Conservation (phyloP, 2,329 filamentous ascomycete species). For the Pyricularia pennisetigena region DNA sequence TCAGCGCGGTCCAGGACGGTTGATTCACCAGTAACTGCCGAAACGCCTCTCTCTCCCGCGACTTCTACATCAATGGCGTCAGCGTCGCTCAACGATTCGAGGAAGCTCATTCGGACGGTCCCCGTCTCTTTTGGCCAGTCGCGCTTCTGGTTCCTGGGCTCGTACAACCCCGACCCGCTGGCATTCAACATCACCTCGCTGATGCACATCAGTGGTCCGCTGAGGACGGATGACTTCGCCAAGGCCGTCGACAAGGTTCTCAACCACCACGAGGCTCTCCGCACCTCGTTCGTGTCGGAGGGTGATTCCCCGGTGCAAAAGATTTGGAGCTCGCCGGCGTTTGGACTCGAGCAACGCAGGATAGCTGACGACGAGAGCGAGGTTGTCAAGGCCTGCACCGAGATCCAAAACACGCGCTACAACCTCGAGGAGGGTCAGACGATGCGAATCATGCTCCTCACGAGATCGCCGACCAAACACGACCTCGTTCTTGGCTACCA, state of each 20-base stretch:
- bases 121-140: conserved; percentile 29
- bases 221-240: conserved; percentile 17
- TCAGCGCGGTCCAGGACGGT: not conserved
- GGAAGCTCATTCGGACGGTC: not conserved
- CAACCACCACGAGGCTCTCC: conserved; percentile 21
- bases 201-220: conserved; percentile 17
- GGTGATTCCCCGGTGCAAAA: conserved; percentile 4
- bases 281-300: conserved; percentile 19
- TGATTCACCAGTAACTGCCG: not conserved
- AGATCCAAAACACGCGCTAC: not conserved
- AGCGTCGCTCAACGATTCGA: not conserved
- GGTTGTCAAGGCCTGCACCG: not conserved
- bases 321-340: not conserved
- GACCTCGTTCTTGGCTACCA: not conserved
- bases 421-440: not conserved
- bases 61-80: not conserved
- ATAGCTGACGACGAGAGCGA: not conserved
- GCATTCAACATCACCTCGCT: conserved; percentile 27
- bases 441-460: not conserved
- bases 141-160: conserved; percentile 28
- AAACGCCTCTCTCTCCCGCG: not conserved
- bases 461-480: not conserved
- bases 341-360: not conserved
- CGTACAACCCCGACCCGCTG: conserved; percentile 23
- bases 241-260: conserved; percentile 11